Evolutionary conservation across 805 yeast species (phyloP), one percentile per base, ranked within the genome.

Genomic region (Ogataea saltuana): DNA sequence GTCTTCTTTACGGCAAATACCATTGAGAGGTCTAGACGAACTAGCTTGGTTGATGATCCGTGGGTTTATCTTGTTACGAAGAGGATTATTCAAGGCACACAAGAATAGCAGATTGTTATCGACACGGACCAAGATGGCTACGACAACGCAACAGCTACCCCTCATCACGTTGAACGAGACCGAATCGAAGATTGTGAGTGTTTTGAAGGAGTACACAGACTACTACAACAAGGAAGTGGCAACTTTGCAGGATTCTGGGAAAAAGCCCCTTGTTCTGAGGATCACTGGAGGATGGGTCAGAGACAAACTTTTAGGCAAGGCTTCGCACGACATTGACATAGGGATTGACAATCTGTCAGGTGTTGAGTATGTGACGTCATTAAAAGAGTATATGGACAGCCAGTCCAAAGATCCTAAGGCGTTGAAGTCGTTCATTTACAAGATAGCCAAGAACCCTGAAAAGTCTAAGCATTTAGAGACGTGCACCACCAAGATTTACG

Each of bases 271-370:
- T n/a, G 49, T 50, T 3, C 70, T 86, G 11, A 64, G 99, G 47
- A 86, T 93, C 52, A 90, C 97, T 0, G 99, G 99, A 26, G 99
- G 99, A 0, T 91, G 99, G 99, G 99, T 93, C 2, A 75, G 99
- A 54, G 99, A 93, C 63, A 93, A 93, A 65, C 69, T 93, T 21
- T 69, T 93, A 22, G 95, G 96, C 0, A 73, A 75, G 35, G 80
- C 78, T 17, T 82, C 91, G 31, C 81, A 91, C 58, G 99, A 93
- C 62, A 71, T 93, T 22, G 99, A 93, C 56, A 87, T 93, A 36
- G 97, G 97, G 6, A 80, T 93, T 36, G 89, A 93, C 63, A 72
- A 72, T 42, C 67, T 88, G 58, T 78, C 95, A 0, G 99, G 99
- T 0, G 89, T 85, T 56, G 81, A 80, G 25, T 91, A 93, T 66